A percentile compares a stretch with the other conserved stretches of the same genome.
phyloP scores from a whole-genome alignment of 495 filamentous ascomycete species.

The Chaetomium cochliodes region DNA sequence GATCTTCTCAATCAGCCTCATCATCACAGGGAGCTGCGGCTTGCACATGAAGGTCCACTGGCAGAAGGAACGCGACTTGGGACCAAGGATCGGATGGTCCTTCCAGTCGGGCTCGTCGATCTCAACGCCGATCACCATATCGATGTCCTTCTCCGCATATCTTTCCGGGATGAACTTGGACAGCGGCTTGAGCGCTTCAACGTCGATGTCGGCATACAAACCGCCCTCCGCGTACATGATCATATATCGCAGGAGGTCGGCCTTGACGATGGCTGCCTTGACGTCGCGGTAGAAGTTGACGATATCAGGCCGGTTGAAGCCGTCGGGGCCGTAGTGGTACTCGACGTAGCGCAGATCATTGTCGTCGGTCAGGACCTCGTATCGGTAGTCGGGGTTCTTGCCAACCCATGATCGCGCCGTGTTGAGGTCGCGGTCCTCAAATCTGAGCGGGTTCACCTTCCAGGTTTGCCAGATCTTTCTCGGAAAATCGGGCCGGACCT shows the following conservation, averaged over 20 bases:
- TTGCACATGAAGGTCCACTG: constrained; percentile 70
- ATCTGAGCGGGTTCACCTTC: constrained; percentile 59
- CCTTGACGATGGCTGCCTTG: constrained; percentile 59
- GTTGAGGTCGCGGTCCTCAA: constrained; percentile 55
- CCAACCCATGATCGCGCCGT: constrained; percentile 56
- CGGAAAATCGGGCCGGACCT: constrained; percentile 34
- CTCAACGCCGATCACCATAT: constrained; percentile 64
- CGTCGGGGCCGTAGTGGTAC: constrained; percentile 55
- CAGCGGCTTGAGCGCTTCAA: constrained; percentile 51
- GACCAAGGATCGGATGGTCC: constrained; percentile 60
- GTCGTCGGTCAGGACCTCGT: constrained; percentile 64
- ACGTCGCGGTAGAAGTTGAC: constrained; percentile 56
- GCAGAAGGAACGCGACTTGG: constrained; percentile 62
- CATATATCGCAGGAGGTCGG: constrained; percentile 60
- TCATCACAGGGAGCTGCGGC: constrained; percentile 60
- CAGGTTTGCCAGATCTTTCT: constrained; percentile 64
- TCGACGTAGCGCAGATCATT: constrained; percentile 61
- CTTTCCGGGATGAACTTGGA: constrained; percentile 53
- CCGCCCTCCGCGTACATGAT: constrained; percentile 59
- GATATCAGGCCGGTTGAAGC: constrained; percentile 61
- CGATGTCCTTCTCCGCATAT: constrained; percentile 50
- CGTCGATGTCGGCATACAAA: constrained; percentile 59
- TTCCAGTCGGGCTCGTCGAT: constrained; percentile 62
- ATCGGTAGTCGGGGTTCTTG: constrained; percentile 58
- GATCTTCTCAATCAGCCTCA: constrained; percentile 60